Evolutionary conservation across 2,329 filamentous ascomycete genomes (phyloP).

Genomic region (Colletotrichum sansevieriae): DNA sequence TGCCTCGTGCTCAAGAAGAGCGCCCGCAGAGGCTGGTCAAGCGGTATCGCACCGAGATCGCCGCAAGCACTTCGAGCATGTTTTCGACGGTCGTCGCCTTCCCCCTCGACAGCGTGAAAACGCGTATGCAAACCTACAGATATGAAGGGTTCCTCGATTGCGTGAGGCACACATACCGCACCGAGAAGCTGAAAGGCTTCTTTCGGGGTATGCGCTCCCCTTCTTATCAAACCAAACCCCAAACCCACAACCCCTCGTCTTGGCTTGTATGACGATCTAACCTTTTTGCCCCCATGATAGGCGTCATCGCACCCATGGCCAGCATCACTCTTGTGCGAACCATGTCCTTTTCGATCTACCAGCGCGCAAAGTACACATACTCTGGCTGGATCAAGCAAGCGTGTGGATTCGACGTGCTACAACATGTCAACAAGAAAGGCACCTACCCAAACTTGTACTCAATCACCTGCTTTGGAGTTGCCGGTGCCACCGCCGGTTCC

Average conservation of each 20-base stretch:
- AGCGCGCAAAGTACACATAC: slow-evolving; percentile 79
- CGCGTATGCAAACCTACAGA: slow-evolving; percentile 88
- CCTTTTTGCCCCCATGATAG: slow-evolving; percentile 54
- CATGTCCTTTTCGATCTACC: slow-evolving; percentile 85
- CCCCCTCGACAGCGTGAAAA: slow-evolving; percentile 90
- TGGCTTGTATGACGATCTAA: slow-evolving; percentile 18
- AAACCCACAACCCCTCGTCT: slow-evolving; percentile 27
- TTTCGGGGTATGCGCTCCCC: slow-evolving; percentile 73
- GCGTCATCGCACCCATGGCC: slow-evolving; percentile 83
- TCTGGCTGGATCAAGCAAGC: slow-evolving; percentile 78
- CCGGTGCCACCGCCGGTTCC: slow-evolving; percentile 83
- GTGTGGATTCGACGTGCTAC: slow-evolving; percentile 77
- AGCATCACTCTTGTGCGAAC: slow-evolving; percentile 84
- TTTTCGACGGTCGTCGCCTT: slow-evolving; percentile 86
- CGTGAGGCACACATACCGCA: slow-evolving; percentile 79
- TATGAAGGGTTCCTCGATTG: slow-evolving; percentile 82
- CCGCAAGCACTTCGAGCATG: slow-evolving; percentile 81
- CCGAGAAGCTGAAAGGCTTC: slow-evolving; percentile 81
- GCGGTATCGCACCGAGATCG: slow-evolving; percentile 83
- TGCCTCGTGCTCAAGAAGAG: slow-evolving; percentile 52
- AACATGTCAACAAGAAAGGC: slow-evolving; percentile 77
- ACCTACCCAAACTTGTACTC: slow-evolving; percentile 81
- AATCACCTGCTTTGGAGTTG: slow-evolving; percentile 80
- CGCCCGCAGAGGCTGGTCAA: slow-evolving; percentile 69
- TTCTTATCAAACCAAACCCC: slow-evolving; percentile 4